These are phyloP conservation scores for Trapa incisa DNA, from an alignment of 345 rosid genomes.

Conservation along the genomic window DNA sequence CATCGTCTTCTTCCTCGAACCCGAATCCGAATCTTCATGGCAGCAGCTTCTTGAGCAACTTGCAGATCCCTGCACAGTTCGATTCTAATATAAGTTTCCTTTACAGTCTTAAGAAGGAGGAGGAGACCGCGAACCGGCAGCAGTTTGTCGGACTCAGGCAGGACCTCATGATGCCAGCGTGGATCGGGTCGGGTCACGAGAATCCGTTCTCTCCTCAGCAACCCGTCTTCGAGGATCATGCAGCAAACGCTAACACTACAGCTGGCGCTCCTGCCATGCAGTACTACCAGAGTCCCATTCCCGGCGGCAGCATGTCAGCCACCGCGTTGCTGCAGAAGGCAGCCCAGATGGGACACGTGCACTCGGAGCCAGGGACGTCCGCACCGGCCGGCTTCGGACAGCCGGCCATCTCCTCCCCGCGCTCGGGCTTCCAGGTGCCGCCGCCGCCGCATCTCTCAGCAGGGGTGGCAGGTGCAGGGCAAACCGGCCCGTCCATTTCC, in stretches of 20 bases:
- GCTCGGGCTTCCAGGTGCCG: neutral
- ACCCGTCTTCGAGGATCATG: constrained; percentile 1
- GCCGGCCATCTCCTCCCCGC: constrained; percentile 34
- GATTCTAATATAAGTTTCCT: neutral
- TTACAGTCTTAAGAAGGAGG: constrained; percentile 1
- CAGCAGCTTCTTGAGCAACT: neutral
- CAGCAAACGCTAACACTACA: constrained; percentile 39
- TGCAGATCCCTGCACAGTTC: constrained; percentile 2
- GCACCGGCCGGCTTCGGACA: constrained; percentile 13
- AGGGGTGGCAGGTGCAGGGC: neutral
- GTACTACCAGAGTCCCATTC: constrained; percentile 6
- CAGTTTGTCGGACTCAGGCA: neutral
- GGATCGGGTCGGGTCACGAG: constrained; percentile 6
- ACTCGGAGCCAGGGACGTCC: constrained; percentile 19
- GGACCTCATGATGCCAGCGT: constrained; percentile 2
- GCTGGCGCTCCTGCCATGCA: neutral
- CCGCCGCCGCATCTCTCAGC: neutral
- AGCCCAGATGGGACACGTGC: constrained; percentile 58
- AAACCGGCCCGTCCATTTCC: neutral
- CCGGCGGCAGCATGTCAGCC: constrained; percentile 50
- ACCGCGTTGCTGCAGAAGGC: constrained; percentile 88
- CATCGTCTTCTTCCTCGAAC: constrained; percentile 8
- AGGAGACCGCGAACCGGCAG: neutral
- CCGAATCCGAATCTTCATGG: constrained; percentile 10
- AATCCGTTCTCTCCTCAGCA: neutral